Percentiles rank a stretch among this genome's conserved stretches.
These are phyloP conservation scores for Phytophthora megakarya DNA, from an alignment of 352 stramenopile species.

Conservation along the genomic window DNA sequence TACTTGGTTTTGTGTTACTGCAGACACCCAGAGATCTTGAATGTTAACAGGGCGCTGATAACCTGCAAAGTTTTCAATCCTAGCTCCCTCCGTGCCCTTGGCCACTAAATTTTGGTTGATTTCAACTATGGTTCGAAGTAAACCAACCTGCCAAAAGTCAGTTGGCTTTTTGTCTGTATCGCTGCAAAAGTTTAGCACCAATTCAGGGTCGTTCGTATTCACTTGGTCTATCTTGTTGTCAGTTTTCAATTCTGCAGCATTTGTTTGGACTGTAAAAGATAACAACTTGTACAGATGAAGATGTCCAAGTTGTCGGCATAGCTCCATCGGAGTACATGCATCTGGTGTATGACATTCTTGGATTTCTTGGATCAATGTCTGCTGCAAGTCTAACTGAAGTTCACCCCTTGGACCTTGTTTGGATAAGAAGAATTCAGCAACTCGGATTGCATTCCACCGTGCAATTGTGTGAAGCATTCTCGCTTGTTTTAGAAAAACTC, in stretches of 20 bases:
- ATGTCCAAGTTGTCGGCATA: slow-evolving; percentile 39
- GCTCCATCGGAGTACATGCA: slow-evolving; percentile 30
- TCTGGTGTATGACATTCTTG: slow-evolving; percentile 15
- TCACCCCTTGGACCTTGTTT: neutral
- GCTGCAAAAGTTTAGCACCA: neutral
- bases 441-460: slow-evolving; percentile 43
- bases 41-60: neutral
- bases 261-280: neutral
- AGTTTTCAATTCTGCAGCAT: neutral
- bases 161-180: neutral
- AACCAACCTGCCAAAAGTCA: slow-evolving; percentile 3
- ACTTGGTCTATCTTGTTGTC: neutral
- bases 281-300: slow-evolving; percentile 18
- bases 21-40: slow-evolving; percentile 20
- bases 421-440: slow-evolving; percentile 24
- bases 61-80: neutral
- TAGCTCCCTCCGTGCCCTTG: neutral
- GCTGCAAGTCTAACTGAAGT: slow-evolving; percentile 9
- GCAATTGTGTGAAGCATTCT: slow-evolving; percentile 28
- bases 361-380: slow-evolving; percentile 1
- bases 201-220: neutral
- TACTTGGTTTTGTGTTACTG: slow-evolving; percentile 38
- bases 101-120: slow-evolving; percentile 15
- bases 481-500: neutral
- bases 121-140: slow-evolving; percentile 26